Percentiles rank a stretch among this genome's conserved stretches.
phyloP scores from a whole-genome alignment of 2,329 filamentous ascomycete species.

The Penicillium sp. region DNA sequence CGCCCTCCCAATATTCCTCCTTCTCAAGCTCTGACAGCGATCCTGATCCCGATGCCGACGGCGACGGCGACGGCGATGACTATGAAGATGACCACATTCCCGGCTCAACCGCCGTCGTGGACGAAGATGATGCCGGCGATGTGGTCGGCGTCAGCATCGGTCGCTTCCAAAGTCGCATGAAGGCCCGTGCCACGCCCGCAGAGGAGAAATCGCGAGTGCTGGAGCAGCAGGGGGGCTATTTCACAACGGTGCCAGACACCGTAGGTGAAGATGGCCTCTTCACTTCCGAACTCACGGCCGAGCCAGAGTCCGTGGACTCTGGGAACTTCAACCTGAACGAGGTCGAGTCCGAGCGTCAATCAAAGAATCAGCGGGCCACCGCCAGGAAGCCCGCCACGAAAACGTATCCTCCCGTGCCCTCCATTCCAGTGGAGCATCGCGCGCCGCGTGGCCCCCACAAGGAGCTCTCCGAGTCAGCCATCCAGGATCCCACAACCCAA shows the following conservation, averaged over 20 bases:
- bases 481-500: too few relatives aligned
- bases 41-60: too few relatives aligned
- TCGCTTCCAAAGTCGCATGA: slow-evolving; percentile 60
- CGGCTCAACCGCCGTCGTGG: slow-evolving; percentile 23
- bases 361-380: slow-evolving; percentile 3
- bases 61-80: too few relatives aligned
- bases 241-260: slow-evolving; percentile 45
- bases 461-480: slow-evolving; percentile 8
- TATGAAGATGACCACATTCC: slow-evolving; percentile 13
- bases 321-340: not conserved
- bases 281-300: slow-evolving; percentile 35
- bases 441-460: slow-evolving; percentile 20
- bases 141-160: slow-evolving; percentile 65
- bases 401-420: slow-evolving; percentile 11
- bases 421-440: slow-evolving; percentile 13
- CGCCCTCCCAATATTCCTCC: slow-evolving; percentile 25
- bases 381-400: slow-evolving; percentile 4
- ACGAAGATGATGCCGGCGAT: slow-evolving; percentile 41
- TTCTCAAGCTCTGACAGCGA: slow-evolving; percentile 37
- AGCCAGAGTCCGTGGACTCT: slow-evolving; percentile 34
- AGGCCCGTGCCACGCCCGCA: slow-evolving; percentile 60
- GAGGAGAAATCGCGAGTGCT: slow-evolving; percentile 63
- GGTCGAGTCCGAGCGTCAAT: not conserved
- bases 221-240: slow-evolving; percentile 55
- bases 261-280: slow-evolving; percentile 35